phyloP scores from a whole-genome alignment of 345 rosid species.

The Eucalyptus sp. region DNA sequence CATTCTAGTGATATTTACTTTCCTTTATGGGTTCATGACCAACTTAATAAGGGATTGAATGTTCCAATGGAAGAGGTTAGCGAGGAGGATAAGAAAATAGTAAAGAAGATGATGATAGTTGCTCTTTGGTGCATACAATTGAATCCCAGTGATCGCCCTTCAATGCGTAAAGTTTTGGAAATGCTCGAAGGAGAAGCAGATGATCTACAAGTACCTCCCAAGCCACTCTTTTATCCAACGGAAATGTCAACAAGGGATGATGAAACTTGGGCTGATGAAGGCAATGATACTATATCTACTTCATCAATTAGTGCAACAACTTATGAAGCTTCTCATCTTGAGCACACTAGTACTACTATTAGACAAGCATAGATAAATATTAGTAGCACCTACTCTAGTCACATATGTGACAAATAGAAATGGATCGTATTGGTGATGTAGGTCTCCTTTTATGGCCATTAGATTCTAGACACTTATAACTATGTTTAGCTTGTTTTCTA shows the following conservation, averaged over 20 bases:
- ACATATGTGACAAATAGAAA: too few species aligned
- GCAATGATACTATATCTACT: neutral
- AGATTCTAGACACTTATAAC: too few species aligned
- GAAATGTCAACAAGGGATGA: neutral
- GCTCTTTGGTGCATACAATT: neutral
- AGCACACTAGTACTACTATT: fast-evolving
- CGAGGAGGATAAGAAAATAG: neutral
- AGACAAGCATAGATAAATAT: neutral
- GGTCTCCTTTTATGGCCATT: too few species aligned
- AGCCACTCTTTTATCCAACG: neutral
- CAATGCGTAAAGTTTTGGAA: neutral
- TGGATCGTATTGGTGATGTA: too few species aligned
- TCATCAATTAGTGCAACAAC: neutral
- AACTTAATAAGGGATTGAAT: neutral
- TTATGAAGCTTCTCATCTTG: neutral
- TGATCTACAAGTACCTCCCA: neutral
- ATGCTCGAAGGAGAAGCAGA: neutral
- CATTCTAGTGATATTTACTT: neutral
- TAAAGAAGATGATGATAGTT: neutral
- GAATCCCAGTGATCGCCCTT: neutral
- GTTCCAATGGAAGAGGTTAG: neutral
- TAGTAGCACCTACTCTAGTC: too few species aligned
- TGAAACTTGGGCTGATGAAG: fast-evolving
- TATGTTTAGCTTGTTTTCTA: too few species aligned
- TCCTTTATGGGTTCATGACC: neutral